Evolutionary conservation across 129 eudicot species (phyloP), one percentile per base, ranked within the genome.

Genomic region (Flaveria sonorensis): DNA sequence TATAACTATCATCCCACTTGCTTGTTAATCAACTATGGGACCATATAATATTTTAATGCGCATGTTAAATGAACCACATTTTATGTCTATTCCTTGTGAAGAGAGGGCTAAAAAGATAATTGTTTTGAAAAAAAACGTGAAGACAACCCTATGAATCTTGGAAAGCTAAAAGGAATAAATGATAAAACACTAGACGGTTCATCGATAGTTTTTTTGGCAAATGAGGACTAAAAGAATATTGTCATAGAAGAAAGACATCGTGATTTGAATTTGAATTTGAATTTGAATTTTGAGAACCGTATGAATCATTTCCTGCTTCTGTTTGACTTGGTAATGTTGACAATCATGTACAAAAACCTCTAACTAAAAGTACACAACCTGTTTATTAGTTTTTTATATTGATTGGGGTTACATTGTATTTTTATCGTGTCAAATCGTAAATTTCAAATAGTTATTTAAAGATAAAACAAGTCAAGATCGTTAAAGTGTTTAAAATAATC

Each of bases 1-100:
- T 55, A 66, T 81, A 63, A 68, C 84, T 26, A 80, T 73, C 79
- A 43, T 30, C 64, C 80, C 84, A 81, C 76, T 57, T 30, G 71
- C 70, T 53, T 46, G 66, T 50, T 23, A 52, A 79, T 79, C 78
- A 71, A 74, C 43, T 70, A 65, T 70, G 64, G 61, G 79, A 52
- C 51, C 43, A 18, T 61, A 64, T 43, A 74, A 65, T 18, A 36
- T 36, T 36, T 73, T 73, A 18, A 67, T 73, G 79, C 52, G 30
- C 73, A 42, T 26, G 74, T 73, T 65, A 80, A 52, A 12, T 13
- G 74, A 72, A 72, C n/a, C 61, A 9, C 15, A 16, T 11, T 61
- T 7, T n/a, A 51, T 67, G 30, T 80, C 68, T 48, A 6, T 59
- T 28, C 32, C 43, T 68, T 24, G 28, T 16, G 21, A n/a, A 18